These are phyloP conservation scores for Cercospora berteroae DNA, from an alignment of 2,329 filamentous ascomycete genomes.

Conservation along the genomic window DNA sequence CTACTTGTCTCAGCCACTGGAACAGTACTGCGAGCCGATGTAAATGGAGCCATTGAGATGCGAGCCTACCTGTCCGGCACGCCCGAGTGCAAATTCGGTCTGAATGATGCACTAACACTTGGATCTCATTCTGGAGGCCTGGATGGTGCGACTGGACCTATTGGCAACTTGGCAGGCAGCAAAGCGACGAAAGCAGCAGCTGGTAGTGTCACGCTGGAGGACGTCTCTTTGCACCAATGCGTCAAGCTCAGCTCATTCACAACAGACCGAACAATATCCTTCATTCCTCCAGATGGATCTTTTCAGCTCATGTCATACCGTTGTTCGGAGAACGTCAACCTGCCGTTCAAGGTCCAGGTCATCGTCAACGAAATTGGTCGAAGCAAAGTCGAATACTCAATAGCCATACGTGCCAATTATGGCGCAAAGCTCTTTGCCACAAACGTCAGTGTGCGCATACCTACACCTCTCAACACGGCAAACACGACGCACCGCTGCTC, in stretches of 20 bases:
- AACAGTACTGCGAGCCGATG: slow-evolving; percentile 89
- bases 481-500: slow-evolving; percentile 89
- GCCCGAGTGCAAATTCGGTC: slow-evolving; percentile 96
- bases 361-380: slow-evolving; percentile 98
- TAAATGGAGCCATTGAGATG: slow-evolving; percentile 98
- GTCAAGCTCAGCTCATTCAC: slow-evolving; percentile 97
- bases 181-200: slow-evolving; percentile 95
- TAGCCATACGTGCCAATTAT: slow-evolving; percentile 96
- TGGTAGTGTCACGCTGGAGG: slow-evolving; percentile 91
- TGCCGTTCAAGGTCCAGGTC: slow-evolving; percentile 97
- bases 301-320: slow-evolving; percentile 99
- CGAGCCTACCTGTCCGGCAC: slow-evolving; percentile 94
- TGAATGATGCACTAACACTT: slow-evolving; percentile 92
- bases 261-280: slow-evolving; percentile 92
- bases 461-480: slow-evolving; percentile 93
- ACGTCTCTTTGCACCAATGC: slow-evolving; percentile 98
- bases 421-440: slow-evolving; percentile 94
- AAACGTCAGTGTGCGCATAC: slow-evolving; percentile 90
- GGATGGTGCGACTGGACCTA: slow-evolving; percentile 58
- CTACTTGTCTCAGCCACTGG: slow-evolving; percentile 98
- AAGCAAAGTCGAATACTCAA: slow-evolving; percentile 97
- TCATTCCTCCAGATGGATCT: slow-evolving; percentile 93
- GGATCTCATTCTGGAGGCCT: slow-evolving; percentile 53
- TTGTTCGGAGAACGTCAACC: slow-evolving; percentile 95
- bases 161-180: slow-evolving; percentile 73